Evolutionary conservation across 2,329 filamentous ascomycete species (phyloP).

Genomic region (Aspergillus pseudonomiae): DNA sequence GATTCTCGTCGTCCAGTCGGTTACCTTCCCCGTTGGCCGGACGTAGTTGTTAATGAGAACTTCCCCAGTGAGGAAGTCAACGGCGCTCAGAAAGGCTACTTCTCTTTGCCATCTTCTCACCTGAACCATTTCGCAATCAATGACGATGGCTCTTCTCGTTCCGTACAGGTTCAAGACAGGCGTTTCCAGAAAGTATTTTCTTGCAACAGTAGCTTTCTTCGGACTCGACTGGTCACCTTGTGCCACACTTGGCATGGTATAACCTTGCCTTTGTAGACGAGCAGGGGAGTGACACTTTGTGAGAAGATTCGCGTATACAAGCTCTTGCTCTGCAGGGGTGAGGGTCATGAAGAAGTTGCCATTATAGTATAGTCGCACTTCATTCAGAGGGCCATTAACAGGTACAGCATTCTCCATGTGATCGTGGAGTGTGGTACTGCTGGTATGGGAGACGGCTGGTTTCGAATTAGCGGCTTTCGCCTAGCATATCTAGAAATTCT

Average conservation of each 20-base stretch:
- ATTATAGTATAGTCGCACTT: neutral
- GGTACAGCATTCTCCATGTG: neutral
- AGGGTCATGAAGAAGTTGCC: slow-evolving; percentile 3
- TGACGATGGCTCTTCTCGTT: slow-evolving; percentile 36
- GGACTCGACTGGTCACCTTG: neutral
- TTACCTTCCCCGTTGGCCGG: slow-evolving; percentile 36
- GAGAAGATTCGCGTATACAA: neutral
- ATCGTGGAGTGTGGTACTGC: neutral
- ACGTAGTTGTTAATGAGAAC: slow-evolving; percentile 50
- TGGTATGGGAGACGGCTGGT: neutral
- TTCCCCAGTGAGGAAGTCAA: slow-evolving; percentile 53
- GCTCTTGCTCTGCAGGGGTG: neutral
- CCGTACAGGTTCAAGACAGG: neutral
- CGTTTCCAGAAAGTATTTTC: neutral
- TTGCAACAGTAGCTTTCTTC: neutral
- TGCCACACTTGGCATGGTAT: neutral
- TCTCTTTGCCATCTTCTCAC: slow-evolving; percentile 32
- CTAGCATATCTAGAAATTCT: no score
- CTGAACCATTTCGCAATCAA: slow-evolving; percentile 56
- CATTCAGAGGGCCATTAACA: neutral
- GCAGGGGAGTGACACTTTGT: slow-evolving; percentile 5
- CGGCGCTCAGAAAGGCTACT: slow-evolving; percentile 42
- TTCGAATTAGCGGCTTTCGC: neutral
- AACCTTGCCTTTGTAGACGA: slow-evolving; percentile 5
- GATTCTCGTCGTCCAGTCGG: slow-evolving; percentile 42